Percentiles rank a stretch among this genome's conserved stretches.
Conservation (phyloP, 2,329 filamentous ascomycete genomes). For the Ciborinia camelliae region DNA sequence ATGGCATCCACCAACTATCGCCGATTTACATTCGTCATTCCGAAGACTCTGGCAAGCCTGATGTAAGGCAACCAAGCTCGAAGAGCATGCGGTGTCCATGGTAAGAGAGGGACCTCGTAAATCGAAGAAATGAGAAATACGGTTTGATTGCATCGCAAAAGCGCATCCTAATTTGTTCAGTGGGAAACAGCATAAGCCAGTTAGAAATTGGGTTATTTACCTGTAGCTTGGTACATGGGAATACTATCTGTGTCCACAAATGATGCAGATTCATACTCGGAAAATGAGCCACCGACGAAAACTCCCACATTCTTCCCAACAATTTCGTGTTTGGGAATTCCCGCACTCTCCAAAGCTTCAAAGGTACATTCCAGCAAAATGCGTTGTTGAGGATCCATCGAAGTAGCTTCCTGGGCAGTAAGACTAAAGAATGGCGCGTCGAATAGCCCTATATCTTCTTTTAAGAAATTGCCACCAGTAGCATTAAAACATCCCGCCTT, state of each 20-base stretch:
- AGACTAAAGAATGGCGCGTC: constrained; percentile 19
- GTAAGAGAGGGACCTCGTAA: constrained; percentile 43
- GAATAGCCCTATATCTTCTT: constrained; percentile 16
- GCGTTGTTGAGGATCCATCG: constrained; percentile 37
- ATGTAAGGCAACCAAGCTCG: constrained; percentile 44
- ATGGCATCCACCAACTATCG: constrained; percentile 34
- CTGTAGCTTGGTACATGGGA: constrained; percentile 51
- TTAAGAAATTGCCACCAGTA: constrained; percentile 11
- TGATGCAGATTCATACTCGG: constrained; percentile 18
- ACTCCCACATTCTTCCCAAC: constrained; percentile 27
- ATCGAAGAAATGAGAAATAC: constrained; percentile 43
- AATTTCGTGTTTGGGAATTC: constrained; percentile 22
- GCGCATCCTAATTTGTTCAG: constrained; percentile 27
- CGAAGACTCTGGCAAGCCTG: constrained; percentile 44
- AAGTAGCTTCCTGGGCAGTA: constrained; percentile 28
- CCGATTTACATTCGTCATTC: constrained; percentile 38
- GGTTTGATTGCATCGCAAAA: constrained; percentile 44
- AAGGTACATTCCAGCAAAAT: constrained; percentile 33
- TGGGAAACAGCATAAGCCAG: neutral
- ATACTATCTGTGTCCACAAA: constrained; percentile 46
- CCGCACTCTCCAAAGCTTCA: constrained; percentile 34
- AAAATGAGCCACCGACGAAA: constrained; percentile 25
- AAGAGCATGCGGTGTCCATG: constrained; percentile 48
- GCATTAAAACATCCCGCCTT: constrained; percentile 18
- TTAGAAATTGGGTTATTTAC: constrained; percentile 25